Conservation (phyloP, 148 eudicot genomes). For the Camellia granthamiana region DNA sequence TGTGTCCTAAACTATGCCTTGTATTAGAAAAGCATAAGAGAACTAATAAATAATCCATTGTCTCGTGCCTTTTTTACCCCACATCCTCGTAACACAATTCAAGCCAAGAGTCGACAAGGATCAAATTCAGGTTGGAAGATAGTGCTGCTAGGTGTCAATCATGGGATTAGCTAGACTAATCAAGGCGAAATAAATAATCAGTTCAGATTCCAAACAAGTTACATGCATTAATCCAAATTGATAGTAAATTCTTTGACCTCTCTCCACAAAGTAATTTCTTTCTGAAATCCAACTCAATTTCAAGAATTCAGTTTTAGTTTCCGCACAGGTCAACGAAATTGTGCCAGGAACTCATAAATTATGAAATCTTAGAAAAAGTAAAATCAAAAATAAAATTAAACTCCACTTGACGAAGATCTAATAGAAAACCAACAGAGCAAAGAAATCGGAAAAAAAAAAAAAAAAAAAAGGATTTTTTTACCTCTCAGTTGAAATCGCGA, state of each 20-base stretch:
- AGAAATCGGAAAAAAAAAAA: not conserved
- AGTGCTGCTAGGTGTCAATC: not conserved
- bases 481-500: conserved; percentile 48
- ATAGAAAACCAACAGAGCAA: not conserved
- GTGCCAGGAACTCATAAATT: not conserved
- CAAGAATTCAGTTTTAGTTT: too few species aligned
- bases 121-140: not conserved
- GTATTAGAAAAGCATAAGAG: not conserved
- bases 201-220: not conserved
- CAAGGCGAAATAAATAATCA: not conserved
- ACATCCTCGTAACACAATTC: not conserved
- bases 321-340: not conserved
- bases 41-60: not conserved
- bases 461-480: conserved; percentile 5
- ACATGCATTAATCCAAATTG: not conserved
- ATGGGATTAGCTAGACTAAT: not conserved
- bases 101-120: not conserved
- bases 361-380: not conserved
- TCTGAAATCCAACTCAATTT: too few species aligned
- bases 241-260: not conserved
- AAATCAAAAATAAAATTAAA: not conserved
- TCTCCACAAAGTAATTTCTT: not conserved
- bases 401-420: not conserved
- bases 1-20: too few species aligned
- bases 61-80: not conserved